phyloP scores from a whole-genome alignment of 129 eudicot genomes.

The Chrysanthemum lavandulifolium region DNA sequence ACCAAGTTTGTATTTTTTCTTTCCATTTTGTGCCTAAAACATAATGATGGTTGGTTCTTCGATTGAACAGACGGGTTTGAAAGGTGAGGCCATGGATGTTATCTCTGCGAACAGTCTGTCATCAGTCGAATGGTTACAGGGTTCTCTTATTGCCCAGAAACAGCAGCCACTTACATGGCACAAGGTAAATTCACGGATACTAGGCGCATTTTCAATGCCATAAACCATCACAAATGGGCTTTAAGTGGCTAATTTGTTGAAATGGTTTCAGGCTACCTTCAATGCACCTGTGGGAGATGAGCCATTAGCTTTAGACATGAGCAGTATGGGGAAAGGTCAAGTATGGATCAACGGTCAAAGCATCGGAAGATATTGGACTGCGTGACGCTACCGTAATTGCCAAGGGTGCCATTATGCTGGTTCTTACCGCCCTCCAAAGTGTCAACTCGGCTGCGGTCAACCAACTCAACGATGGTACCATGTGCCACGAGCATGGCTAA shows the following conservation, averaged over 20 bases:
- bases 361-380: constrained; percentile 94
- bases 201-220: background rate
- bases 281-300: constrained; percentile 62
- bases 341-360: constrained; percentile 94
- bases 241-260: background rate
- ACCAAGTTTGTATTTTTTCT: background rate
- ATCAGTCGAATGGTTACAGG: constrained; percentile 56
- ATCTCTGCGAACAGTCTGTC: constrained; percentile 39
- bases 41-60: background rate
- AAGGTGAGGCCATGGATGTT: constrained; percentile 57
- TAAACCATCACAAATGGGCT: background rate
- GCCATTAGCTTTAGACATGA: constrained; percentile 81
- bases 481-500: constrained; percentile 71
- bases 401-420: constrained; percentile 69
- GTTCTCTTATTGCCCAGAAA: constrained; percentile 52
- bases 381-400: constrained; percentile 64
- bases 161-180: constrained; percentile 78
- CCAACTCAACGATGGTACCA: constrained; percentile 96
- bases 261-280: constrained; percentile 50
- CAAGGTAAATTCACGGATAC: constrained; percentile 38
- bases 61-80: constrained; percentile 52
- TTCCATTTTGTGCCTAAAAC: background rate
- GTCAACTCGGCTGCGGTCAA: constrained; percentile 90
- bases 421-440: constrained; percentile 64
- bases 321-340: constrained; percentile 98